These are phyloP conservation scores for Ceriops zippeliana DNA, from an alignment of 345 rosid species.

Conservation along the genomic window DNA sequence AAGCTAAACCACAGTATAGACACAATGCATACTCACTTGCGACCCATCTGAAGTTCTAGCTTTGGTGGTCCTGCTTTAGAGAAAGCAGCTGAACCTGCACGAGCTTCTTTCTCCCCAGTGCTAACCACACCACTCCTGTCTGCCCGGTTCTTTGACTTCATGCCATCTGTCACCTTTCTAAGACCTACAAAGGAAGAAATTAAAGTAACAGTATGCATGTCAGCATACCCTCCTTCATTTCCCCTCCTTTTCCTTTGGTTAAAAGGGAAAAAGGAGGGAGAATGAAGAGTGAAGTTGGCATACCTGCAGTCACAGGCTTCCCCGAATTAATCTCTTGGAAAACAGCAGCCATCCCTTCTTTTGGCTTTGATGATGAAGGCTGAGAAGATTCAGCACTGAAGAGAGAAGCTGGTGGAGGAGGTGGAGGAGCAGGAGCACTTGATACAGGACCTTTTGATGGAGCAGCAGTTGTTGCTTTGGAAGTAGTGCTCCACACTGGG, in stretches of 20 bases:
- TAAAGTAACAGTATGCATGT: slow-evolving; percentile 5
- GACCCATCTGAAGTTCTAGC: slow-evolving; percentile 96
- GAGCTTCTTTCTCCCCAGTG: slow-evolving; percentile 48
- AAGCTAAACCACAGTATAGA: slow-evolving; percentile 2
- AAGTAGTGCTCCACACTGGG: slow-evolving; percentile 84
- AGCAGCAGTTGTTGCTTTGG: slow-evolving; percentile 44
- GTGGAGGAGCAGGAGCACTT: slow-evolving; percentile 76
- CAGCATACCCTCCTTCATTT: slow-evolving; percentile 4
- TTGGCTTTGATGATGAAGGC: slow-evolving; percentile 73
- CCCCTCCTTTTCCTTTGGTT: background rate
- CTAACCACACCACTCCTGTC: slow-evolving; percentile 77
- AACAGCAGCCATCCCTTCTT: slow-evolving; percentile 90
- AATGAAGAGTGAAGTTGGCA: too few species aligned
- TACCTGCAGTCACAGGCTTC: slow-evolving; percentile 69
- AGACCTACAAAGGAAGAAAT: slow-evolving; percentile 52
- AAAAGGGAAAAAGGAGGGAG: background rate
- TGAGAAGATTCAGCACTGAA: slow-evolving; percentile 67
- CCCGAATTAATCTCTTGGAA: slow-evolving; percentile 77
- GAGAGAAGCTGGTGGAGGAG: slow-evolving; percentile 75
- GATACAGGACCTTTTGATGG: slow-evolving; percentile 53
- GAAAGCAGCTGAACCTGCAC: slow-evolving; percentile 42
- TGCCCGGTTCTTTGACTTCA: slow-evolving; percentile 83
- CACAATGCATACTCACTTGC: slow-evolving; percentile 57
- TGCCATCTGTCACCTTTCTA: slow-evolving; percentile 75
- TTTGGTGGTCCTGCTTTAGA: slow-evolving; percentile 87